These are phyloP conservation scores for Filobasidium wieringae DNA, from an alignment of 768 basidiomycete genomes.

Conservation along the genomic window DNA sequence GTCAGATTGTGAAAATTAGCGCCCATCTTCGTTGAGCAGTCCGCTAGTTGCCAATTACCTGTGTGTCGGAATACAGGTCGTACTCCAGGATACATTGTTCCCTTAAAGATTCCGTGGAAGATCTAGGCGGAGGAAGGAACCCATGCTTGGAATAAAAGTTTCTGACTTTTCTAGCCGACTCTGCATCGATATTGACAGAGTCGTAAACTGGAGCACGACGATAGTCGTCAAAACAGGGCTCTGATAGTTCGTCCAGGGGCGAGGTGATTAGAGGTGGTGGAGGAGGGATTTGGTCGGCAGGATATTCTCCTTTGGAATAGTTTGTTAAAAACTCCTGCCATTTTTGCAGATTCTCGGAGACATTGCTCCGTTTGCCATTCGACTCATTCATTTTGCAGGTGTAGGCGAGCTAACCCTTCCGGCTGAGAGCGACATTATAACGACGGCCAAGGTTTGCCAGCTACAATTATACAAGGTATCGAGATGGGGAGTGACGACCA, in stretches of 20 bases:
- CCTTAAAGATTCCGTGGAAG: background rate
- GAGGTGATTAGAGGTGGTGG: background rate
- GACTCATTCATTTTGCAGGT: no score
- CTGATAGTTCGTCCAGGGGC: no score
- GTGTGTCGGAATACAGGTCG: background rate
- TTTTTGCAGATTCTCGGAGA: background rate
- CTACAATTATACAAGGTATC: no score
- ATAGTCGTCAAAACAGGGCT: background rate
- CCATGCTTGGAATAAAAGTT: background rate
- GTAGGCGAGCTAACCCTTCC: no score
- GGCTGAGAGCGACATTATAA: no score
- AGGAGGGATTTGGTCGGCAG: background rate
- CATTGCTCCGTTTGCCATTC: no score
- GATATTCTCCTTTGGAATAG: background rate
- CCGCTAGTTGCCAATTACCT: background rate
- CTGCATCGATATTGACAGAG: constrained; percentile 6
- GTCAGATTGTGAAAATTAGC: no score
- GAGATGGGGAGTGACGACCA: no score
- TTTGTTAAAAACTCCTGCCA: background rate
- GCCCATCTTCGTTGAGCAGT: background rate
- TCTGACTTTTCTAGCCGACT: constrained; percentile 8
- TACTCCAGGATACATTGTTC: background rate
- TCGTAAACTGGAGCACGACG: background rate
- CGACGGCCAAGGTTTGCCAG: no score
- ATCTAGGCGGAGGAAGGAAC: constrained; percentile 1